These are phyloP conservation scores for Xylaria sp. DNA, from an alignment of 2,329 filamentous ascomycete genomes.

Conservation along the genomic window DNA sequence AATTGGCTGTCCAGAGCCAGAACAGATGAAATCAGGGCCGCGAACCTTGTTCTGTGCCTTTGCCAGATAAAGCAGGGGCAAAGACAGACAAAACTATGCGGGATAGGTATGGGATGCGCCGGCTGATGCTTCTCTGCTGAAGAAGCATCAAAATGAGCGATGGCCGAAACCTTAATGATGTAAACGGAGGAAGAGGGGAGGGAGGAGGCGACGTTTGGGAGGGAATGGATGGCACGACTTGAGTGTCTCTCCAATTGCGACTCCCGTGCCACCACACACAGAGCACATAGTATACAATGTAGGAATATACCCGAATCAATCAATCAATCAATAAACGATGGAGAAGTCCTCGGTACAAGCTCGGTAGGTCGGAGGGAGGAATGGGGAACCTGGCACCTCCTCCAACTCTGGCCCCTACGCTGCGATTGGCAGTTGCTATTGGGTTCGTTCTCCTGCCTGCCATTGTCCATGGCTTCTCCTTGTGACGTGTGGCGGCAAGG, in stretches of 20 bases:
- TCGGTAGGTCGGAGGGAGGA: constrained; percentile 11
- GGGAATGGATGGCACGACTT: constrained; percentile 13
- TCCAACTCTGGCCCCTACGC: constrained; percentile 19
- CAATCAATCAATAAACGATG: constrained; percentile 21
- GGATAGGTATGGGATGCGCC: constrained; percentile 6
- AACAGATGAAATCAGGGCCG: constrained; percentile 8
- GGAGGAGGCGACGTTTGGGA: constrained; percentile 4
- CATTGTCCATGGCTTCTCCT: constrained; percentile 12
- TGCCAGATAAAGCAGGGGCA: constrained; percentile 2
- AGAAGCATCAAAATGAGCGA: constrained; percentile 14
- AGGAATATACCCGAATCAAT: constrained; percentile 33
- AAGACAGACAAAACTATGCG: not conserved
- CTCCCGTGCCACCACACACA: constrained; percentile 1
- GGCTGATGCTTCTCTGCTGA: constrained; percentile 17
- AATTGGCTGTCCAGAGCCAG: constrained; percentile 15
- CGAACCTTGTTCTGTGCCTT: constrained; percentile 8
- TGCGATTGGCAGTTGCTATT: not conserved
- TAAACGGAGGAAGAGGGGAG: constrained; percentile 19
- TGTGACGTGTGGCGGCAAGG: constrained; percentile 28
- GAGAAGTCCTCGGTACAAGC: constrained; percentile 18
- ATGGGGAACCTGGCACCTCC: constrained; percentile 26
- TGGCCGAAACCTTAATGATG: constrained; percentile 36
- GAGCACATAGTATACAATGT: not conserved
- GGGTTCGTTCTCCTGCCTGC: constrained; percentile 6
- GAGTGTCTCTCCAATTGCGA: constrained; percentile 21